Evolutionary conservation across 2,329 filamentous ascomycete species (phyloP).

Genomic region (Mycosphaerella sp.): DNA sequence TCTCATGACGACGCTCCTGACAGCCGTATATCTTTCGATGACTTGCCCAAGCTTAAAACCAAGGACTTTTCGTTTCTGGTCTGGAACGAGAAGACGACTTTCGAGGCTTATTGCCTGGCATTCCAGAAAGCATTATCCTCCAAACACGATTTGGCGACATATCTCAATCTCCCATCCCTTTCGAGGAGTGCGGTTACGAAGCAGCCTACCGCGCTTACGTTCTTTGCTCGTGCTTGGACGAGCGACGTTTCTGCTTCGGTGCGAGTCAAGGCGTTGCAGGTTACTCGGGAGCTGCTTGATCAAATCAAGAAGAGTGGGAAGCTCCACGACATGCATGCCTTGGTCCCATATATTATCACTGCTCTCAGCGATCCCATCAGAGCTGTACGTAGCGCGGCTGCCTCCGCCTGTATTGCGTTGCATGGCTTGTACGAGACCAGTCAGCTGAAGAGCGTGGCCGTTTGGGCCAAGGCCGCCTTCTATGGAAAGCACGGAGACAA

Average conservation of each 20-base stretch:
- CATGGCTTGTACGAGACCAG: slow-evolving; percentile 10
- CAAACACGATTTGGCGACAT: slow-evolving; percentile 11
- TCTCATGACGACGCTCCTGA: slow-evolving; percentile 1
- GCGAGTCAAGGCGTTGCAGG: slow-evolving; percentile 17
- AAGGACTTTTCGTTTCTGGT: slow-evolving; percentile 20
- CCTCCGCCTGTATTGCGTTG: slow-evolving; percentile 14
- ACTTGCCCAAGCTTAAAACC: slow-evolving; percentile 15
- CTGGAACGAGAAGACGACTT: slow-evolving; percentile 5
- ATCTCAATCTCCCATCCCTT: slow-evolving; percentile 17
- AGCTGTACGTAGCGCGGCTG: slow-evolving; percentile 46
- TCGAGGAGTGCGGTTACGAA: slow-evolving; percentile 10
- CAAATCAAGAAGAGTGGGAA: slow-evolving; percentile 6
- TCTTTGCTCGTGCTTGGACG: slow-evolving; percentile 21
- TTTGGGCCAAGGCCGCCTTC: slow-evolving; percentile 55
- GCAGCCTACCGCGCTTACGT: slow-evolving; percentile 18
- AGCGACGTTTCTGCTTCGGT: slow-evolving; percentile 11
- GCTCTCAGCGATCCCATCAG: slow-evolving; percentile 52
- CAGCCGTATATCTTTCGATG: slow-evolving; percentile 5
- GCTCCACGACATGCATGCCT: slow-evolving; percentile 58
- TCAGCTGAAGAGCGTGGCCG: slow-evolving; percentile 11
- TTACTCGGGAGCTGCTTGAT: slow-evolving; percentile 13
- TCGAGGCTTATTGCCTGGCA: slow-evolving; percentile 13
- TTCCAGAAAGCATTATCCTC: slow-evolving; percentile 17
- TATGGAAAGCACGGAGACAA: slow-evolving; percentile 53
- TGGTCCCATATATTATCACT: slow-evolving; percentile 74